Evolutionary conservation across 805 yeast genomes (phyloP).

Genomic region (Debaryomyces maramus): DNA sequence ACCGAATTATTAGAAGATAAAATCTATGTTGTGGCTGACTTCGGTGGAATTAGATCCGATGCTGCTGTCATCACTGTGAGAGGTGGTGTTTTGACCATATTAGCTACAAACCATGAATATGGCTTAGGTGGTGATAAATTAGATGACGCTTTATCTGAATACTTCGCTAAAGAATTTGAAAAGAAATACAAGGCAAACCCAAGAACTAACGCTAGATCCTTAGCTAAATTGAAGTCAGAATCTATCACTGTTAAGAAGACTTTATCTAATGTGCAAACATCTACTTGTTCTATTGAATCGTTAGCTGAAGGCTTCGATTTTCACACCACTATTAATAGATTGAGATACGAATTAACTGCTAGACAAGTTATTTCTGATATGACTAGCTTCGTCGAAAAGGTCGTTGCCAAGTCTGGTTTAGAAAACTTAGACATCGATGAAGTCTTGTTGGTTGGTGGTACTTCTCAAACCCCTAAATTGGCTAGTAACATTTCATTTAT

Average conservation of each 20-base stretch:
- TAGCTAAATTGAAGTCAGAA: constrained; percentile 85
- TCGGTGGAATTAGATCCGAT: constrained; percentile 93
- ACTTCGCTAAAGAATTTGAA: constrained; percentile 90
- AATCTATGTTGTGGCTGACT: constrained; percentile 88
- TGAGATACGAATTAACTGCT: constrained; percentile 87
- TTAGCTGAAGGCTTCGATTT: constrained; percentile 92
- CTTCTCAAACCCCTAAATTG: constrained; percentile 89
- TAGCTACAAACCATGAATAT: constrained; percentile 80
- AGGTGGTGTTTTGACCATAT: constrained; percentile 88
- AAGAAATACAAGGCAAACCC: constrained; percentile 84
- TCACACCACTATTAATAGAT: constrained; percentile 89
- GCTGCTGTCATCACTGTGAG: constrained; percentile 91
- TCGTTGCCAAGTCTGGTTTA: constrained; percentile 77
- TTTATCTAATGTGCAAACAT: constrained; percentile 80
- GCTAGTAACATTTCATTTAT: constrained; percentile 68
- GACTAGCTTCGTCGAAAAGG: constrained; percentile 71
- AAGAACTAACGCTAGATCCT: constrained; percentile 73
- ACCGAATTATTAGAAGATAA: constrained; percentile 60
- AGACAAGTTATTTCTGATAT: constrained; percentile 75
- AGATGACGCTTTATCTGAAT: constrained; percentile 77
- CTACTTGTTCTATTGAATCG: constrained; percentile 92
- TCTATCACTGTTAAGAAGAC: constrained; percentile 87
- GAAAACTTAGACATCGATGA: constrained; percentile 87
- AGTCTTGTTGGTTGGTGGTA: constrained; percentile 90
- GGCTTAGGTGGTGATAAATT: constrained; percentile 86